Evolutionary conservation across 176 grass and related monocot species (phyloP).

Genomic region (Puya raimondii): DNA sequence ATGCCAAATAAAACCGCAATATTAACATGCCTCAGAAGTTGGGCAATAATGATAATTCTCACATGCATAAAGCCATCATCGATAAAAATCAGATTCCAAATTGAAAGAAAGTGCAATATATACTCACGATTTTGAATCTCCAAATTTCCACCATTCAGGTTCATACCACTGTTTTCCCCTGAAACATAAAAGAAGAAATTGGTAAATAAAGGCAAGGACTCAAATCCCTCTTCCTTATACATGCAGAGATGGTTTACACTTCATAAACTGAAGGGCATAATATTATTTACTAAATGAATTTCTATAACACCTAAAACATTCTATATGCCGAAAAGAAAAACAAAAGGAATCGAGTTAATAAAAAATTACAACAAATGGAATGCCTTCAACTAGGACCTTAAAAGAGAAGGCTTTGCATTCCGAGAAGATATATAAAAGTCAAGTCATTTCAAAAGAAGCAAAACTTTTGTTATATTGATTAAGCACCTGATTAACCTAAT

Average conservation of each 20-base stretch:
- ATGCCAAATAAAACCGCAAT: neutral
- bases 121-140: constrained; percentile 85
- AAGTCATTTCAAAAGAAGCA: neutral
- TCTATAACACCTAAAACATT: neutral
- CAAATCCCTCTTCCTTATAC: neutral
- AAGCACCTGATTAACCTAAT: constrained; percentile 12
- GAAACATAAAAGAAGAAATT: constrained; percentile 19
- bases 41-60: neutral
- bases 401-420: neutral
- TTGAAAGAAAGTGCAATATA: constrained; percentile 3
- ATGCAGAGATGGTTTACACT: neutral
- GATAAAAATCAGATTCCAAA: neutral
- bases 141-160: constrained; percentile 99
- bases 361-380: too few relatives aligned
- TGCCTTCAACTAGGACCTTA: neutral
- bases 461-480: neutral
- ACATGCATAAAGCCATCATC: neutral
- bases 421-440: neutral
- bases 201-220: neutral
- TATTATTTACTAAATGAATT: neutral
- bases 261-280: neutral
- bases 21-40: neutral
- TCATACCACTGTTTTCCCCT: constrained; percentile 96
- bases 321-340: neutral
- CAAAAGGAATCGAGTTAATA: too few relatives aligned